Conservation (phyloP, 352 stramenopile genomes). For the Saprolegnia parasitica region DNA sequence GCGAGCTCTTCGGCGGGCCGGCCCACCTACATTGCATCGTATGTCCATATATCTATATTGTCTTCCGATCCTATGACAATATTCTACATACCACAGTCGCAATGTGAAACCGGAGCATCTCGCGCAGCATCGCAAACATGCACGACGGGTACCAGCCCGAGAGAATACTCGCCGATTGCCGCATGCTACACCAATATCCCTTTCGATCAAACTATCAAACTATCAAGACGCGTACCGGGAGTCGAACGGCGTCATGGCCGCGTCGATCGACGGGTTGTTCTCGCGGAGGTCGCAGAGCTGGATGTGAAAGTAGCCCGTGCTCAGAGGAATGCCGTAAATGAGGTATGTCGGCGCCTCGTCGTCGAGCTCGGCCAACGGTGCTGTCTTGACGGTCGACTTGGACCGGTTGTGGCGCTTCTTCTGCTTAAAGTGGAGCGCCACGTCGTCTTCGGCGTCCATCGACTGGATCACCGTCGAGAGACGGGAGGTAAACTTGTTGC, state of each 20-base stretch:
- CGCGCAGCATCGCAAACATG: slow-evolving; percentile 71
- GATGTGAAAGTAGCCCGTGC: slow-evolving; percentile 23
- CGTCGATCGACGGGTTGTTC: slow-evolving; percentile 11
- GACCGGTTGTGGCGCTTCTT: slow-evolving; percentile 29
- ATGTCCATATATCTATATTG: not conserved
- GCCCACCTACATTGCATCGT: slow-evolving; percentile 26
- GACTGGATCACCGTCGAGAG: slow-evolving; percentile 22
- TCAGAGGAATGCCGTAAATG: slow-evolving; percentile 26
- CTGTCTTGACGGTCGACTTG: slow-evolving; percentile 15
- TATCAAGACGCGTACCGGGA: not conserved
- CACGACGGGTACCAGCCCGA: slow-evolving; percentile 74
- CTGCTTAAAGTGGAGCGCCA: slow-evolving; percentile 26
- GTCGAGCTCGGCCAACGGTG: not conserved
- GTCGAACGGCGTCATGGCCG: not conserved
- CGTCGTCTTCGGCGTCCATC: slow-evolving; percentile 27
- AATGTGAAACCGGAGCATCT: slow-evolving; percentile 73
- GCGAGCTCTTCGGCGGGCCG: slow-evolving; percentile 66
- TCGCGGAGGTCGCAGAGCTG: slow-evolving; percentile 23
- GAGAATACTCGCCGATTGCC: slow-evolving; percentile 47
- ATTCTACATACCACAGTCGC: slow-evolving; percentile 45
- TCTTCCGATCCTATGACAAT: not conserved
- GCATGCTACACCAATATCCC: slow-evolving; percentile 21
- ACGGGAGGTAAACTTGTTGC: slow-evolving; percentile 7
- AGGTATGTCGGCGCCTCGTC: not conserved
- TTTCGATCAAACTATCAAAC: not conserved